Evolutionary conservation across 176 grass and related monocot species (phyloP), one percentile per base, ranked within the genome.

Genomic region (Cenchrus purpureus): DNA sequence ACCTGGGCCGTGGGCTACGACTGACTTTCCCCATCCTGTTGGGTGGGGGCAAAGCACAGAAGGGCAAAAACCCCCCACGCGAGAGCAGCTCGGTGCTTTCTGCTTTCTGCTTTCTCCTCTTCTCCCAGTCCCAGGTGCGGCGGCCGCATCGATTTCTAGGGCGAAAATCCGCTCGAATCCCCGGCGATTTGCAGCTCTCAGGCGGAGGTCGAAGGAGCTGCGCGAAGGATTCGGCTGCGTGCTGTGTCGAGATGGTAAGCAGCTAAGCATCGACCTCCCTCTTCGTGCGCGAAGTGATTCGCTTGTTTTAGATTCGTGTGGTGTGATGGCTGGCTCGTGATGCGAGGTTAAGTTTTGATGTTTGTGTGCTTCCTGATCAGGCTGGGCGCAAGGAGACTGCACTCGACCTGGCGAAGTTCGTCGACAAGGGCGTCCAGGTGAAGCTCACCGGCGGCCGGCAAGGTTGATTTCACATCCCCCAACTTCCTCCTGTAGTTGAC

Each of bases 401-500:
- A 12, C 85, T 95, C 9, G 91, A 98, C 83, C 83, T 98, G 28
- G 95, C 89, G 22, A 98, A 98, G 86, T 98, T 98, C 78, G 91
- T 98, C 71, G 92, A 95, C 82, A 98, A 93, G 83, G 92, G 95
- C 56, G 91, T 98, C 20, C 95, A 93, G 83, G 92, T 98, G 66
- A 95, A 98, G 88, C 85, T 95, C 72, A 95, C 91, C 34, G 95
- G 92, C 60, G 91, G 92, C 74, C 82, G 95, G 46, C 92, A 98
- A 90, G 92, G 92, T 97, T 71, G 15, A 46, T 11, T 78, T 60
- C 69, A 4, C 71, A 16, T 6, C 71, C 16, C 76, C 49, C 64
- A 17, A 10, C 57, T 11, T 7, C 53, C 22, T 37, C 1, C 12
- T 31, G 31, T 31, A 31, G 31, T 22, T 4, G 3, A 3, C 0